Evolutionary conservation across 2,329 filamentous ascomycete genomes (phyloP).

Genomic region (Aspergillus sp.): DNA sequence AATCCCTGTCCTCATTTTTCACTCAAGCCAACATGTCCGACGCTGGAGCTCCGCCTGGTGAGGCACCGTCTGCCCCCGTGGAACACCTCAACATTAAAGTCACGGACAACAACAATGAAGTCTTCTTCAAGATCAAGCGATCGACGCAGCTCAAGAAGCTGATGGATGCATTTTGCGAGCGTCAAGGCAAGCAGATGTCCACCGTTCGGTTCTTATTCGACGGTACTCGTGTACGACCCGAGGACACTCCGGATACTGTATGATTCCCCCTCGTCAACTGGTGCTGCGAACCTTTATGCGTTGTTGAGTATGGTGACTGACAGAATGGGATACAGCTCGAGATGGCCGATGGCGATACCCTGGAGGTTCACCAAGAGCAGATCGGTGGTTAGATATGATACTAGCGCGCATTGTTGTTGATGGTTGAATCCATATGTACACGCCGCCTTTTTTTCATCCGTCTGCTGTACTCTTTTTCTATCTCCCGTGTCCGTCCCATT

Average conservation of each 20-base stretch:
- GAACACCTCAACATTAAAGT: slow-evolving; percentile 99
- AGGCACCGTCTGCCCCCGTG: slow-evolving; percentile 34
- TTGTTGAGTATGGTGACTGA: slow-evolving; percentile 7
- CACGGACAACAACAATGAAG: slow-evolving; percentile 98
- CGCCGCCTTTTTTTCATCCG: neutral
- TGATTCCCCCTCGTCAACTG: slow-evolving; percentile 35
- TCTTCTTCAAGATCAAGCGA: slow-evolving; percentile 99
- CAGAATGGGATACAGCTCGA: slow-evolving; percentile 58
- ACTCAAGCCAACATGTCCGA: slow-evolving; percentile 37
- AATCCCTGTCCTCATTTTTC: neutral
- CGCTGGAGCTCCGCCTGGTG: slow-evolving; percentile 24
- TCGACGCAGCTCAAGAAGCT: slow-evolving; percentile 93
- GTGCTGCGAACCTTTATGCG: neutral
- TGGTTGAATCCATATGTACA: neutral
- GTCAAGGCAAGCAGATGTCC: slow-evolving; percentile 76
- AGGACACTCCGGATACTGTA: slow-evolving; percentile 87
- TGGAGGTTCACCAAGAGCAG: slow-evolving; percentile 97
- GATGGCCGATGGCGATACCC: slow-evolving; percentile 90
- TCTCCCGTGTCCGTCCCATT: neutral
- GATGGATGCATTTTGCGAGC: slow-evolving; percentile 96
- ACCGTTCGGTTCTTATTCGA: slow-evolving; percentile 95
- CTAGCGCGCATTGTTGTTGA: neutral
- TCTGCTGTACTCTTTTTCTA: neutral
- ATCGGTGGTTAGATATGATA: slow-evolving; percentile 58
- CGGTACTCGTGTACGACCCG: slow-evolving; percentile 80